Percentiles rank a stretch among this genome's conserved stretches.
phyloP scores from a whole-genome alignment of 306 rosid genomes.

The Dalbergia oliveri region DNA sequence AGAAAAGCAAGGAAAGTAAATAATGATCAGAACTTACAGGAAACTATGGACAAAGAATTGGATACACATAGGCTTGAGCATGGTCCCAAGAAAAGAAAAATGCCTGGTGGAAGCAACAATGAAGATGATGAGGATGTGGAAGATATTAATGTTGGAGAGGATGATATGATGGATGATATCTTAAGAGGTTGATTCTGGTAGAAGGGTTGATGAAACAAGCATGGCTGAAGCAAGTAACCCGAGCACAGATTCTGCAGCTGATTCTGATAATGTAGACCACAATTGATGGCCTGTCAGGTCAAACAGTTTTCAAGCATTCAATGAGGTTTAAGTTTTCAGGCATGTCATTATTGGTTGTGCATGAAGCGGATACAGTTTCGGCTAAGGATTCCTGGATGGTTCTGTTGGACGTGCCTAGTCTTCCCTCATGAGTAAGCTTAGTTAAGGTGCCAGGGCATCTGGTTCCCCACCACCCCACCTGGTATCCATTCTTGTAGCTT shows the following conservation, averaged over 20 bases:
- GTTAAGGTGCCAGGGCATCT: no score
- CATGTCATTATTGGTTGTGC: neutral
- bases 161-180: constrained; percentile 92
- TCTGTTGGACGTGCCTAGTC: neutral
- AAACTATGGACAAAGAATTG: constrained; percentile 98
- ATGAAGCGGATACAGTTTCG: neutral
- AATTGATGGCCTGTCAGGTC: constrained; percentile 37
- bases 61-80: constrained; percentile 99
- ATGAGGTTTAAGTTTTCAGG: neutral
- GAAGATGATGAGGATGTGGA: constrained; percentile 96
- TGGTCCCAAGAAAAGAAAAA: constrained; percentile 94
- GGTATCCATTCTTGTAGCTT: neutral
- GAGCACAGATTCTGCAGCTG: constrained; percentile 53
- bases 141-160: constrained; percentile 89
- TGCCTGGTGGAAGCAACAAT: constrained; percentile 77
- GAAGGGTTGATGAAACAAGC: constrained; percentile 73
- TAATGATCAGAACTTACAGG: constrained; percentile 83
- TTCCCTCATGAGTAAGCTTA: neutral
- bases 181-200: constrained; percentile 74
- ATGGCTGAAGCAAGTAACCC: constrained; percentile 59
- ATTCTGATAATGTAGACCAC: constrained; percentile 54
- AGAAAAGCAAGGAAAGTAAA: constrained; percentile 74
- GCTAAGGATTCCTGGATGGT: neutral
- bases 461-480: neutral
- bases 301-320: constrained; percentile 5